Conservation (phyloP, 805 yeast genomes). For the Wickerhamomyces queroliae region DNA sequence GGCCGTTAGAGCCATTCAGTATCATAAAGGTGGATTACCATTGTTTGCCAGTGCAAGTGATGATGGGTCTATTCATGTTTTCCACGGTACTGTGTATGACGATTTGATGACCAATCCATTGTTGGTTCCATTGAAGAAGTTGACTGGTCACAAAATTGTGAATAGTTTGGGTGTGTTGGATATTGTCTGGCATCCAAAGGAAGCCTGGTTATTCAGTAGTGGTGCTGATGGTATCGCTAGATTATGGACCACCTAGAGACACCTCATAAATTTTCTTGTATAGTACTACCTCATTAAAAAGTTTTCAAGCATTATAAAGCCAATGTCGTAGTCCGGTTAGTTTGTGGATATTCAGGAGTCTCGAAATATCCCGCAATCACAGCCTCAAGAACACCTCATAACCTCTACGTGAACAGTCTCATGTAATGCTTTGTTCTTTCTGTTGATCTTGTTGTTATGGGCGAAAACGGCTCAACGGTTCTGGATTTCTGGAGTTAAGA, state of each 20-base stretch:
- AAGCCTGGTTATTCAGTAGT: conserved; percentile 95
- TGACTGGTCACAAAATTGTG: conserved; percentile 81
- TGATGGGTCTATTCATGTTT: conserved; percentile 87
- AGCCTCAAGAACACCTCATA: no score
- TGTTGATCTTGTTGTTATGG: no score
- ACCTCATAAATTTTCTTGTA: no score
- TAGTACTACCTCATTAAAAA: neutral
- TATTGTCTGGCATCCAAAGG: conserved; percentile 93
- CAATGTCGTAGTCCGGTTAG: no score
- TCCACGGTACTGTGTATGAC: conserved; percentile 96
- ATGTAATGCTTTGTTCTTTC: no score
- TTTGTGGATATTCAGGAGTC: no score
- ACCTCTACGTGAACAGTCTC: no score
- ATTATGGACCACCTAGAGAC: conserved; percentile 78
- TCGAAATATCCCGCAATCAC: no score
- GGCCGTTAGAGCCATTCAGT: conserved; percentile 85
- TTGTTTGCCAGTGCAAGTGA: conserved; percentile 93
- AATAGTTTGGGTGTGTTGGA: conserved; percentile 83
- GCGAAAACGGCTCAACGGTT: no score
- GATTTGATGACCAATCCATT: conserved; percentile 93
- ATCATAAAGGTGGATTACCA: conserved; percentile 83
- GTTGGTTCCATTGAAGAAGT: conserved; percentile 90
- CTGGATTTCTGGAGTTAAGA: no score
- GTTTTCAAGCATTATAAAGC: no score
- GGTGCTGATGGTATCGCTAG: conserved; percentile 97